A percentile compares a stretch with the other conserved stretches of the same genome.
Conservation (phyloP, 2,329 filamentous ascomycete genomes). For the Chrysoporthe puriensis region DNA sequence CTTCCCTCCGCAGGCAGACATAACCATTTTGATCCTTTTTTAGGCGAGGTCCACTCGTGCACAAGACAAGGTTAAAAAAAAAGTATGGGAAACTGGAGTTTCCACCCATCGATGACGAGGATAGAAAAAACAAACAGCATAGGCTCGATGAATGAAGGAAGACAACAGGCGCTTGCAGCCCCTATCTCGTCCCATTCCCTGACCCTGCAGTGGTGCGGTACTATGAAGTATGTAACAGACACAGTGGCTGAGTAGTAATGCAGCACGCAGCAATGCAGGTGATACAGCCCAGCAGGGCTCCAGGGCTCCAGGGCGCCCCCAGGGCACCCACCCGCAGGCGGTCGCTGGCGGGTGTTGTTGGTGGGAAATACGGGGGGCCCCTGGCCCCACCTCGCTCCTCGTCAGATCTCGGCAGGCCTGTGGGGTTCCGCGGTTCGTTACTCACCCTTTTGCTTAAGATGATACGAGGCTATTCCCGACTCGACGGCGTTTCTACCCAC, state of each 20-base stretch:
- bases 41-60: too few relatives aligned
- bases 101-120: neutral
- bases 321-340: neutral
- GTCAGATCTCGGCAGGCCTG: neutral
- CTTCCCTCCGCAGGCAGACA: neutral
- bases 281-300: neutral
- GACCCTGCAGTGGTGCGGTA: neutral
- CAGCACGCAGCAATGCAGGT: neutral
- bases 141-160: neutral
- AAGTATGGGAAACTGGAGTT: neutral
- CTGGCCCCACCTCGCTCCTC: neutral
- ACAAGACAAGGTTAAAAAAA: neutral
- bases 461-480: slow-evolving; percentile 20
- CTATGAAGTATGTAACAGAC: neutral
- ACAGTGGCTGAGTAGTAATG: neutral
- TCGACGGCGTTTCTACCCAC: neutral
- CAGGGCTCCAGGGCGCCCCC: neutral
- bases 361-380: neutral
- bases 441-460: slow-evolving; percentile 6
- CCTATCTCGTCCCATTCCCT: neutral
- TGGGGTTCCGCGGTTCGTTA: slow-evolving; percentile 14
- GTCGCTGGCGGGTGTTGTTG: neutral
- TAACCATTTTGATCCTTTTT: neutral
- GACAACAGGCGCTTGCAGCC: neutral
- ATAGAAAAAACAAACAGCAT: neutral